Conservation (phyloP, 441 rosid species). For the Francoa sonchifolia region DNA sequence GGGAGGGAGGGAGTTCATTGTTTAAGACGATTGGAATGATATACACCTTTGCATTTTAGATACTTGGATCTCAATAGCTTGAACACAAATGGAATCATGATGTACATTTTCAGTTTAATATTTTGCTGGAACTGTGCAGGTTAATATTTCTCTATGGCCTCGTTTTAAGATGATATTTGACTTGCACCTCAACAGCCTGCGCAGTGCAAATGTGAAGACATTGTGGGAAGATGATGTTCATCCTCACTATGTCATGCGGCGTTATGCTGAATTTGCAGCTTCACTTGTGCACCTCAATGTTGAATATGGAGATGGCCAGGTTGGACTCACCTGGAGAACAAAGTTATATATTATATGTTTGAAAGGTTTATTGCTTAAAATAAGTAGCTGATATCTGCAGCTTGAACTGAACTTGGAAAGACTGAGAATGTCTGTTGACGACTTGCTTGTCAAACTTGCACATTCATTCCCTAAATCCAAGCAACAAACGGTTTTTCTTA, state of each 20-base stretch:
- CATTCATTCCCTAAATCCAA: constrained; percentile 59
- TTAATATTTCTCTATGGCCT: constrained; percentile 94
- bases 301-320: constrained; percentile 98
- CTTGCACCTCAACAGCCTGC: constrained; percentile 79
- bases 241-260: constrained; percentile 99
- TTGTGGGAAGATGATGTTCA: constrained; percentile 98
- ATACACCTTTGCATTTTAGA: too few relatives aligned
- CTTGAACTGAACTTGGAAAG: constrained; percentile 94
- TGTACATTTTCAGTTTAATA: constrained; percentile 11
- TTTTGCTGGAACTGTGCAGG: constrained; percentile 29
- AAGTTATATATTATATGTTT: not conserved
- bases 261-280: constrained; percentile 96
- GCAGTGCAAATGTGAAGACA: constrained; percentile 78
- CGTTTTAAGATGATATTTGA: constrained; percentile 97
- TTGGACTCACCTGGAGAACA: constrained; percentile 15
- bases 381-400: constrained; percentile 30
- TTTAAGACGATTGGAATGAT: too few relatives aligned
- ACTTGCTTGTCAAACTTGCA: constrained; percentile 81
- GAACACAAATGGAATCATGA: constrained; percentile 6
- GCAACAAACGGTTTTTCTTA: constrained; percentile 77
- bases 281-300: constrained; percentile 93
- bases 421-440: constrained; percentile 90
- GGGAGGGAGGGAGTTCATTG: too few relatives aligned
- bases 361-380: constrained; percentile 1
- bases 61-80: too few relatives aligned